Conservation (phyloP, 192 early-diverging fungal species). For the Coemansia umbellata region DNA sequence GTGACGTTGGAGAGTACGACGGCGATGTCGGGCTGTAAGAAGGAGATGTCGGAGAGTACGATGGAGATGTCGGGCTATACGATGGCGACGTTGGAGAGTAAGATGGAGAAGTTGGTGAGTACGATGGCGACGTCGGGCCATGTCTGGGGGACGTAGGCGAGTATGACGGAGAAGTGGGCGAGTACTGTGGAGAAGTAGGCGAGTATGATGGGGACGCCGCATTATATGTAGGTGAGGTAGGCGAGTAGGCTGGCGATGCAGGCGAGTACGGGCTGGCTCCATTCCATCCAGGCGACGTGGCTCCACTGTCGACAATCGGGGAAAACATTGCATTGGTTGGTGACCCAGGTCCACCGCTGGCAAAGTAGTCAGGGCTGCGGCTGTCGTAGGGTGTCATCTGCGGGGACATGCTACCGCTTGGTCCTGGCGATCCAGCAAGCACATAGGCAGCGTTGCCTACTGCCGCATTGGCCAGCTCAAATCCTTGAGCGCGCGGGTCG, state of each 20-base stretch:
- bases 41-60: conserved; percentile 58
- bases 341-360: conserved; percentile 57
- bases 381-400: conserved; percentile 81
- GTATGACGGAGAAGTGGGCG: conserved; percentile 62
- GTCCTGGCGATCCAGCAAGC: conserved; percentile 54
- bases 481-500: conserved; percentile 53
- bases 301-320: conserved; percentile 75
- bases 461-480: conserved; percentile 52
- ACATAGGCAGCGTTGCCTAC: conserved; percentile 52
- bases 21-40: conserved; percentile 52
- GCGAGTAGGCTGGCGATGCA: conserved; percentile 59
- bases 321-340: conserved; percentile 81
- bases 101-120: conserved; percentile 60
- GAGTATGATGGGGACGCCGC: conserved; percentile 69
- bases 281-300: conserved; percentile 56
- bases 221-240: conserved; percentile 72
- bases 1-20: conserved; percentile 59
- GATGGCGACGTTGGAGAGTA: conserved; percentile 67
- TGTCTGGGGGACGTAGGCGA: conserved; percentile 65
- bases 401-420: conserved; percentile 62
- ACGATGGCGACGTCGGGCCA: conserved; percentile 63
- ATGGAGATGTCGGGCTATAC: conserved; percentile 59
- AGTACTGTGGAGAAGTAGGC: conserved; percentile 62
- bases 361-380: conserved; percentile 62
- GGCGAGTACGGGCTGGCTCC: conserved; percentile 57